Evolutionary conservation across 2,329 filamentous ascomycete genomes (phyloP), one percentile per base, ranked within the genome.

Genomic region (Stagonosporopsis tanaceti): DNA sequence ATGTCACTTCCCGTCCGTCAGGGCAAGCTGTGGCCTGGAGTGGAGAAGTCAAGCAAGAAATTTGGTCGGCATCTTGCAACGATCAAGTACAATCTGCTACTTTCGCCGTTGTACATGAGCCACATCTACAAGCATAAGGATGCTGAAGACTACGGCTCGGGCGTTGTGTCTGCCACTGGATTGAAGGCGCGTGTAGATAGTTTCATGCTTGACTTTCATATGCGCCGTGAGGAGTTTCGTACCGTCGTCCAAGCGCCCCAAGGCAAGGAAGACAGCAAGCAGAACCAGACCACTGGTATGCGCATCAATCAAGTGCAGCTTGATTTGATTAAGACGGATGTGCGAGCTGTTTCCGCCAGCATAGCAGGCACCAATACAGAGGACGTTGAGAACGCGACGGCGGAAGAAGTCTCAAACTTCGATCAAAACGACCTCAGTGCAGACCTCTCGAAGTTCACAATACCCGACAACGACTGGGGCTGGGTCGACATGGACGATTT

Each of bases 401-500:
- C 94, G 27, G 85, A 87, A 53, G 83, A 82, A 8, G 74, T 87
- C 27, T 83, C 84, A 1, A 79, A 81, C 4, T 84, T 84, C 59
- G 83, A 87, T 55, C 71, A 74, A 50, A 80, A 84, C 27, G 78
- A 82, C 38, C 72, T 79, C 3, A 74, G 81, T 2, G 78, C 81
- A 24, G 86, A 89, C 72, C 82, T 97, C 47, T 96, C 93, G 0
- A 89, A 90, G 50, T 99, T 99, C 73, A 94, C 89, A 0, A 99
- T 99, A 47, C 94, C 95, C 0, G 95, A 99, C 74, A 91, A 96
- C 52, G 95, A 99, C 70, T 88, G 93, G 65, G 93, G 89, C 53
- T 99, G 95, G 95, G 93, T 99, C 61, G 95, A 99, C 71, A 98
- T 99, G 93, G 95, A 99, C 72, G 95, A 99, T 74, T 99, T 99